A percentile compares a stretch with the other conserved stretches of the same genome.
Evolutionary conservation across 2,329 filamentous ascomycete genomes (phyloP).

Genomic region (Arthrobotrys iridis): DNA sequence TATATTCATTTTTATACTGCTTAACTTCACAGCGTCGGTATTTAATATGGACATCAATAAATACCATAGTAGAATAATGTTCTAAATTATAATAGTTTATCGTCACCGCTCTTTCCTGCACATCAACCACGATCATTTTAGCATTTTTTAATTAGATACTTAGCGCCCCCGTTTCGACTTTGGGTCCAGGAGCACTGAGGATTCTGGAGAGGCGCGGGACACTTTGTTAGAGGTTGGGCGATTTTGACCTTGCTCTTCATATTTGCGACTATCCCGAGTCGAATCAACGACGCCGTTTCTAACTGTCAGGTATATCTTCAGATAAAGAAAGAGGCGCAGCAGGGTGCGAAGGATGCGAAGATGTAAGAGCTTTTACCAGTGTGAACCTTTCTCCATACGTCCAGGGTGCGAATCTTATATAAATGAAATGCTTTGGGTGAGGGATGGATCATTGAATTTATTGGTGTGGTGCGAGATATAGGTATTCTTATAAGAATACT

Average conservation of each 20-base stretch:
- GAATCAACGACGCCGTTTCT: neutral
- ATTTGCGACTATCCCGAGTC: neutral
- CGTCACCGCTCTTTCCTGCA: neutral
- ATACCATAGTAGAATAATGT: slow-evolving; percentile 37
- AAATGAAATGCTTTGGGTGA: neutral
- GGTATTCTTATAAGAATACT: neutral
- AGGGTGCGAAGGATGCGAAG: neutral
- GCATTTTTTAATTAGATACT: neutral
- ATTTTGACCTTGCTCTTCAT: neutral
- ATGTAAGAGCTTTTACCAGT: slow-evolving; percentile 10
- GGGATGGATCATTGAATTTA: neutral
- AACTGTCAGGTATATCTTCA: neutral
- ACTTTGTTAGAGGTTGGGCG: neutral
- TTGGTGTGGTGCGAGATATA: neutral
- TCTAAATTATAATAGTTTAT: no score
- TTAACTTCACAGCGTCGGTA: slow-evolving; percentile 63
- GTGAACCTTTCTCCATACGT: slow-evolving; percentile 1
- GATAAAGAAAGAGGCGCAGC: neutral
- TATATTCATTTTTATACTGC: slow-evolving; percentile 64
- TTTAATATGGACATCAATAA: slow-evolving; percentile 64
- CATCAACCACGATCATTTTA: neutral
- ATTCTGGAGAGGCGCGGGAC: neutral
- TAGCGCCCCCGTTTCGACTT: neutral
- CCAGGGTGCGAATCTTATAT: neutral
- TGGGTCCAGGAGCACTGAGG: neutral